phyloP scores from a whole-genome alignment of 495 filamentous ascomycete species.

The Lepraria neglecta region DNA sequence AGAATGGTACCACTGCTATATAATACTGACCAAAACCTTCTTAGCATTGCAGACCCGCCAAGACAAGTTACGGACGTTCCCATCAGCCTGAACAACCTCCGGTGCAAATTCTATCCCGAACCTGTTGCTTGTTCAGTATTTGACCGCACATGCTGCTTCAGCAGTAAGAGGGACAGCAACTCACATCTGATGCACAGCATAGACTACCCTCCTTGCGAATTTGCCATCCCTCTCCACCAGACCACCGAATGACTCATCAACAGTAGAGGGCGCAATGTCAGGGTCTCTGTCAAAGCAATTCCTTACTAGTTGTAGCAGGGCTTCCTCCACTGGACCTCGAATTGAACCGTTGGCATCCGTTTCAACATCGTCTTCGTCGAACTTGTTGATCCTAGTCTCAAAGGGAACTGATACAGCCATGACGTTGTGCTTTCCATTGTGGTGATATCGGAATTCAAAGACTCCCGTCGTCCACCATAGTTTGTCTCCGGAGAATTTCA shows the following conservation, averaged over 20 bases:
- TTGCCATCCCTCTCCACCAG: conserved; percentile 80
- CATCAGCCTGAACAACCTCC: conserved; percentile 87
- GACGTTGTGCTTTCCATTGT: conserved; percentile 87
- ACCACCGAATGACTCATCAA: conserved; percentile 75
- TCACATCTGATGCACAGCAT: conserved; percentile 88
- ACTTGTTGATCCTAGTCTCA: conserved; percentile 73
- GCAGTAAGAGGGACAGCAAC: conserved; percentile 16
- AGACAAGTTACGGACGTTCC: conserved; percentile 80
- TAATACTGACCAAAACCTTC: conserved; percentile 72
- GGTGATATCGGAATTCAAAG: conserved; percentile 96
- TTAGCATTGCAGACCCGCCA: conserved; percentile 96
- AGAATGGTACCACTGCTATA: not conserved
- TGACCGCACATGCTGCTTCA: not conserved
- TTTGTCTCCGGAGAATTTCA: conserved; percentile 88
- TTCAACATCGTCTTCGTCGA: conserved; percentile 59
- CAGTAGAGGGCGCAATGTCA: conserved; percentile 76
- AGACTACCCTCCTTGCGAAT: conserved; percentile 81
- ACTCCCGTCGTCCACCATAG: conserved; percentile 93
- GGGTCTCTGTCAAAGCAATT: conserved; percentile 92
- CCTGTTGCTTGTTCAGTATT: conserved; percentile 31
- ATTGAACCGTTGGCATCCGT: conserved; percentile 45
- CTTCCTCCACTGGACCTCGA: conserved; percentile 59
- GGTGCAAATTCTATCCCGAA: conserved; percentile 95
- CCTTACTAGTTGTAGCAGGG: conserved; percentile 71
- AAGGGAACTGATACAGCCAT: conserved; percentile 95